phyloP scores from a whole-genome alignment of 2,329 filamentous ascomycete species.

The Trichoderma koningiopsis region DNA sequence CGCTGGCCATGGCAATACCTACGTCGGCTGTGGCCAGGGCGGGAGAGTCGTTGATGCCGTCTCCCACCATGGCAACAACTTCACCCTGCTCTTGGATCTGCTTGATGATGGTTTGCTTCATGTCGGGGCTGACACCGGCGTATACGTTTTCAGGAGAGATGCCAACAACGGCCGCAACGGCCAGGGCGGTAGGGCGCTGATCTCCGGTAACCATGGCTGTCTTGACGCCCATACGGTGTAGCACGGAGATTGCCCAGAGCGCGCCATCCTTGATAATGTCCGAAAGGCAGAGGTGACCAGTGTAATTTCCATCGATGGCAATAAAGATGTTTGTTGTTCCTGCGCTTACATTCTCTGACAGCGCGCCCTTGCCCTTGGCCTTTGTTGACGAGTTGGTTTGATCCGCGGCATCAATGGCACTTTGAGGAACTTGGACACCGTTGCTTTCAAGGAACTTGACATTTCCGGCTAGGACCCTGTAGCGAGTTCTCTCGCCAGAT shows the following conservation, averaged over 20 bases:
- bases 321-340: conserved; percentile 91
- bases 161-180: conserved; percentile 80
- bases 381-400: conserved; percentile 53
- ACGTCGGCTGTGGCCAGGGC: conserved; percentile 90
- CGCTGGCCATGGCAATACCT: conserved; percentile 88
- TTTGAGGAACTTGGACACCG: conserved; percentile 64
- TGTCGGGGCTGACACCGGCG: conserved; percentile 84
- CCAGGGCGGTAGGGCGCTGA: conserved; percentile 78
- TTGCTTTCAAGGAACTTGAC: conserved; percentile 73
- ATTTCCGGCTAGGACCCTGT: conserved; percentile 83
- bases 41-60: conserved; percentile 97
- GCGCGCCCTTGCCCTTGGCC: conserved; percentile 28
- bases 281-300: conserved; percentile 79
- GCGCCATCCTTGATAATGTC: conserved; percentile 92
- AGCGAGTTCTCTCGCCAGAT: conserved; percentile 67
- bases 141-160: conserved; percentile 76
- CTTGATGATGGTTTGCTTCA: conserved; percentile 85
- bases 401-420: conserved; percentile 65
- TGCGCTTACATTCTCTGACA: conserved; percentile 39
- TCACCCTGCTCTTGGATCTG: conserved; percentile 74
- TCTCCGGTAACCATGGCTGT: conserved; percentile 94
- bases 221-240: conserved; percentile 81
- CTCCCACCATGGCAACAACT: conserved; percentile 92
- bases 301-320: conserved; percentile 79
- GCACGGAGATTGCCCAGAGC: conserved; percentile 74